Conservation (phyloP, 2,329 filamentous ascomycete species). For the Penicillium psychrosexuale region DNA sequence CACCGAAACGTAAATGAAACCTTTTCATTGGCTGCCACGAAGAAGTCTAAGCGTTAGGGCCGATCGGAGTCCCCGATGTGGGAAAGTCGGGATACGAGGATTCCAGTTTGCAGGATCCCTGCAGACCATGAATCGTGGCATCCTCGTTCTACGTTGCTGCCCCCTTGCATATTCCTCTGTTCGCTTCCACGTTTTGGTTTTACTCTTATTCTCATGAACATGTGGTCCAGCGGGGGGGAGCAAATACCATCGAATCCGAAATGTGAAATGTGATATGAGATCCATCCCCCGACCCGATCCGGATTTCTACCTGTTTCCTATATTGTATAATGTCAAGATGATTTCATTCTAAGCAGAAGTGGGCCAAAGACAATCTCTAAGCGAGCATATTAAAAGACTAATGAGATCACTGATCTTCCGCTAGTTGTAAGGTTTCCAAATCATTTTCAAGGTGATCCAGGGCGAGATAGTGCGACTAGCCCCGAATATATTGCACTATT, state of each 20-base stretch:
- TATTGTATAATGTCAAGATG: no score
- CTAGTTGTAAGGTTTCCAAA: slow-evolving; percentile 16
- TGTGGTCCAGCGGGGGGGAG: background rate
- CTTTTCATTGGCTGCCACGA: slow-evolving; percentile 10
- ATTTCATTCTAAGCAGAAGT: background rate
- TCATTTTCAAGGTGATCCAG: slow-evolving; percentile 9
- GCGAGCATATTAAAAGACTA: background rate
- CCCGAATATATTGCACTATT: slow-evolving; percentile 5
- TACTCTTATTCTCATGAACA: background rate
- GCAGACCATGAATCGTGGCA: slow-evolving; percentile 1
- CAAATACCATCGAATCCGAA: background rate
- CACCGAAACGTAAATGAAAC: background rate
- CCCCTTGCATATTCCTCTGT: slow-evolving; percentile 5
- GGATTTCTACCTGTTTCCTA: background rate
- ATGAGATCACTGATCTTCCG: slow-evolving; percentile 3
- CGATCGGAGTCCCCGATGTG: slow-evolving; percentile 14
- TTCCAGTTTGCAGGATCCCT: background rate
- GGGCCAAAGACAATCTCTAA: background rate
- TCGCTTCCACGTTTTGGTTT: background rate
- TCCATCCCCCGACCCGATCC: slow-evolving; percentile 3
- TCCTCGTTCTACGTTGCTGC: slow-evolving; percentile 9
- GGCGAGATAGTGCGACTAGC: slow-evolving; percentile 5
- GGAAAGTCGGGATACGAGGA: slow-evolving; percentile 4
- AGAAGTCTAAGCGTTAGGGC: slow-evolving; percentile 4
- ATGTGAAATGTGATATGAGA: slow-evolving; percentile 1